Conservation (phyloP, 108 stramenopile species). For the Cyclotella kingstonii region DNA sequence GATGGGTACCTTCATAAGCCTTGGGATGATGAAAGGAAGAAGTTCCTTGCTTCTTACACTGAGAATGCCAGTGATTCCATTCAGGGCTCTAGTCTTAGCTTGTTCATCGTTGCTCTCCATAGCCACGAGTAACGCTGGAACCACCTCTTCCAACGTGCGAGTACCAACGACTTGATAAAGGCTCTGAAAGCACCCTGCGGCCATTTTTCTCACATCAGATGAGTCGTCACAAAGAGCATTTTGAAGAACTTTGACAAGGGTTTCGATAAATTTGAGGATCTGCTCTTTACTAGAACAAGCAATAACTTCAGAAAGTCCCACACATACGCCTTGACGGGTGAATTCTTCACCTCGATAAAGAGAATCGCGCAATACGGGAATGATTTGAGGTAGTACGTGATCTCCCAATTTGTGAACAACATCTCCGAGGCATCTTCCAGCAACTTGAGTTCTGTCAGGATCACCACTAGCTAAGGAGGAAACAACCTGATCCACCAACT, state of each 20-base stretch:
- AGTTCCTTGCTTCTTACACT: constrained; percentile 89
- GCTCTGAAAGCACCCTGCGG: constrained; percentile 93
- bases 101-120: constrained; percentile 70
- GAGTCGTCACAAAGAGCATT: constrained; percentile 92
- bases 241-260: constrained; percentile 91
- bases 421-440: constrained; percentile 95
- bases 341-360: constrained; percentile 79
- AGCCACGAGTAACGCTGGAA: constrained; percentile 88
- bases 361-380: constrained; percentile 91
- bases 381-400: constrained; percentile 91
- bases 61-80: constrained; percentile 92
- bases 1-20: constrained; percentile 82
- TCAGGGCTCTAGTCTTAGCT: constrained; percentile 75
- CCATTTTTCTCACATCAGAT: constrained; percentile 82
- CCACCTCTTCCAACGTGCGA: constrained; percentile 88
- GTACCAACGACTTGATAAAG: constrained; percentile 87
- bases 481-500: constrained; percentile 88
- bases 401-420: constrained; percentile 97
- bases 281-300: constrained; percentile 87
- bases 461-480: constrained; percentile 77
- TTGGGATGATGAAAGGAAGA: constrained; percentile 92
- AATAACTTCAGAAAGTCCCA: constrained; percentile 95
- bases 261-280: constrained; percentile 86
- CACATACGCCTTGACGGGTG: constrained; percentile 91
- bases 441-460: constrained; percentile 88